phyloP scores from a whole-genome alignment of 306 rosid genomes.

The Vachellia collinsii region DNA sequence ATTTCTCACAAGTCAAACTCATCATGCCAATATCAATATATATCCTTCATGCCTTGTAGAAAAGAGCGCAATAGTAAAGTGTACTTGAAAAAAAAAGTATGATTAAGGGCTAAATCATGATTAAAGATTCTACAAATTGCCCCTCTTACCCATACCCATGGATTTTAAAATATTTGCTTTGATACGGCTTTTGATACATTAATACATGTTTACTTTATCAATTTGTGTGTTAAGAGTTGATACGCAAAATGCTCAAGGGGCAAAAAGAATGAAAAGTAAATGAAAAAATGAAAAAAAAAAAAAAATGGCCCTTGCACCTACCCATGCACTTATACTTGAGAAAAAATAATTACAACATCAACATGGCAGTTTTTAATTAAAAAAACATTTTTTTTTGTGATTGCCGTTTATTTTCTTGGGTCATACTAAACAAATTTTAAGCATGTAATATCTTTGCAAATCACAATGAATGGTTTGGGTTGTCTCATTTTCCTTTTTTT shows the following conservation, averaged over 20 bases:
- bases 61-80: slow-evolving; percentile 42
- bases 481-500: no score
- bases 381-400: not conserved
- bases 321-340: not conserved
- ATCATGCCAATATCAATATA: slow-evolving; percentile 51
- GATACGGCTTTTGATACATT: not conserved
- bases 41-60: slow-evolving; percentile 46
- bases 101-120: slow-evolving; percentile 45
- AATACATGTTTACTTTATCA: not conserved
- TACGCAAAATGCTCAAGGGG: not conserved
- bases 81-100: slow-evolving; percentile 38
- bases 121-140: slow-evolving; percentile 46
- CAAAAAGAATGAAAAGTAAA: not conserved
- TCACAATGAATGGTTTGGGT: no score
- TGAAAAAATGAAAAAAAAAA: not conserved
- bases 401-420: not conserved
- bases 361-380: not conserved
- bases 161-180: not conserved
- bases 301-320: not conserved
- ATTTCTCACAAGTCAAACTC: slow-evolving; percentile 53
- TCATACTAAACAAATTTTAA: not conserved
- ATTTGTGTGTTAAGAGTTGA: not conserved
- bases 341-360: not conserved
- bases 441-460: no score
- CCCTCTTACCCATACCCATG: slow-evolving; percentile 34